Conservation (phyloP, 2,329 filamentous ascomycete genomes). For the Graphilbum sp. region DNA sequence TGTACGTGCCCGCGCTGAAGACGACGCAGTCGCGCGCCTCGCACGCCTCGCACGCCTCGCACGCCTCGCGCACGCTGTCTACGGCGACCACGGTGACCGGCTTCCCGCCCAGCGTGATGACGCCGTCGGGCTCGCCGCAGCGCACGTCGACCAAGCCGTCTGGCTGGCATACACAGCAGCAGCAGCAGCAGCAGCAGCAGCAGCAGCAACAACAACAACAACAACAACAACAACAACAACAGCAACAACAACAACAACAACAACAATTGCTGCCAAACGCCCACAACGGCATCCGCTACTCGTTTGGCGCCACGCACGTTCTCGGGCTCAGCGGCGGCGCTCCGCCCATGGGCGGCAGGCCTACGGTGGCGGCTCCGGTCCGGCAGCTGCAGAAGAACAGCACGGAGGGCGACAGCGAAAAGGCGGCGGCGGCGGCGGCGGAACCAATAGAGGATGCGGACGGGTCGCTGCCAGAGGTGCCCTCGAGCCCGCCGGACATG, state of each 20-base stretch:
- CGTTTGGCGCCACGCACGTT: slow-evolving; percentile 2
- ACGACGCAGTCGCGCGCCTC: no score
- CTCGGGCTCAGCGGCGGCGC: neutral
- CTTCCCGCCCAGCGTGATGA: no score
- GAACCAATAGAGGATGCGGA: no score
- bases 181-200: neutral
- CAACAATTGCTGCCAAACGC: neutral
- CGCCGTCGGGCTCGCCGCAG: neutral
- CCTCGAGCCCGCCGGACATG: neutral
- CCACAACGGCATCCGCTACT: slow-evolving; percentile 3
- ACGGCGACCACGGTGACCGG: no score
- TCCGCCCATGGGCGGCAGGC: no score
- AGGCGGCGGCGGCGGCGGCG: no score
- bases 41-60: no score
- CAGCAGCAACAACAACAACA: neutral
- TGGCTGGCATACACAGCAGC: neutral
- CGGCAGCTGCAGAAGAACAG: no score
- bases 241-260: neutral
- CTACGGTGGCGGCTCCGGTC: no score
- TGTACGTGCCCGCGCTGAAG: no score
- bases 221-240: neutral
- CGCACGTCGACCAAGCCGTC: neutral
- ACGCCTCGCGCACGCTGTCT: no score
- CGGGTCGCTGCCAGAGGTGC: neutral
- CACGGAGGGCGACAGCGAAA: no score